Conservation (phyloP, 2,329 filamentous ascomycete genomes). For the Thelonectria rubi region DNA sequence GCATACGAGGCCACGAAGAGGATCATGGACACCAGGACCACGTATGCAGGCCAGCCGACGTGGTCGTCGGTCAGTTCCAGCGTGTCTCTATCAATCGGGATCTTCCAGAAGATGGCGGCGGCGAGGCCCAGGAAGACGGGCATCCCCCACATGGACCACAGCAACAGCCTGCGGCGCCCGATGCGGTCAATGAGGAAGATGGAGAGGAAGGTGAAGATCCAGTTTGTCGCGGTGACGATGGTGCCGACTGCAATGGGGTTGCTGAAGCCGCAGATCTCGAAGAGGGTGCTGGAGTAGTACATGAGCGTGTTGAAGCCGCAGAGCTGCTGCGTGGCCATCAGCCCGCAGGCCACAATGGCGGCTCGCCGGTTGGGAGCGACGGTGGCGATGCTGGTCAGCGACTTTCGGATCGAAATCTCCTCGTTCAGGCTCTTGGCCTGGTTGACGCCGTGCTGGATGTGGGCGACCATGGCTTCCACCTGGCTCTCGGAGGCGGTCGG, state of each 20-base stretch:
- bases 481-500: slow-evolving; percentile 35
- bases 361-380: slow-evolving; percentile 51
- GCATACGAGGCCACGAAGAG: slow-evolving; percentile 38
- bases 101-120: slow-evolving; percentile 24
- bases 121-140: slow-evolving; percentile 28
- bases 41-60: slow-evolving; percentile 27
- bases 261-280: slow-evolving; percentile 39
- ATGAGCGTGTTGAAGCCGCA: slow-evolving; percentile 39
- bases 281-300: slow-evolving; percentile 36
- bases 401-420: slow-evolving; percentile 29
- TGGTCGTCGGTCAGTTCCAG: slow-evolving; percentile 24
- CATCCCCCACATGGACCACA: slow-evolving; percentile 35
- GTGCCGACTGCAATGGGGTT: slow-evolving; percentile 55
- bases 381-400: slow-evolving; percentile 44
- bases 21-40: slow-evolving; percentile 33
- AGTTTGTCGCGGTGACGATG: slow-evolving; percentile 38
- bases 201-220: slow-evolving; percentile 30
- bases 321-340: slow-evolving; percentile 52
- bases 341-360: slow-evolving; percentile 51
- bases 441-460: slow-evolving; percentile 25
- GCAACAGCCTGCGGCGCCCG: slow-evolving; percentile 27
- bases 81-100: slow-evolving; percentile 26
- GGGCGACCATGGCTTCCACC: slow-evolving; percentile 40
- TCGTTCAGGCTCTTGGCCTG: slow-evolving; percentile 30
- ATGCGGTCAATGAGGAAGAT: slow-evolving; percentile 32